A percentile compares a stretch with the other conserved stretches of the same genome.
phyloP scores from a whole-genome alignment of 2,329 filamentous ascomycete genomes.

The Fusarium torulosum region DNA sequence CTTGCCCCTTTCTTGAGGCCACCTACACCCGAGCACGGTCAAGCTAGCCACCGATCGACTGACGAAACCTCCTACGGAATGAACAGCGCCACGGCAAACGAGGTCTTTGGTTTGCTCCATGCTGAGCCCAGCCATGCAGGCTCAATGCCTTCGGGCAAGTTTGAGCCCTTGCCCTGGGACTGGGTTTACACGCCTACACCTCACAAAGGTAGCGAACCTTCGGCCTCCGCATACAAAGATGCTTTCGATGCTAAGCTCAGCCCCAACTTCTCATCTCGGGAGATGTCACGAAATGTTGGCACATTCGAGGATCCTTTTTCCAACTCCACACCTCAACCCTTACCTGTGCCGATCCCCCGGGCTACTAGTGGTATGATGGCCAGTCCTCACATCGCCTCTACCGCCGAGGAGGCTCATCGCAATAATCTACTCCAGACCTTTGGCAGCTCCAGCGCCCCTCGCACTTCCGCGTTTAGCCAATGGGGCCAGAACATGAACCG shows the following conservation, averaged over 20 bases:
- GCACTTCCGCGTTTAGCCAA: constrained; percentile 51
- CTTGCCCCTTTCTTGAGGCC: constrained; percentile 63
- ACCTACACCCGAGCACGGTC: constrained; percentile 57
- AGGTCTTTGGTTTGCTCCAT: constrained; percentile 60
- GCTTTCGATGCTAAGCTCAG: constrained; percentile 48
- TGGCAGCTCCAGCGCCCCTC: constrained; percentile 42
- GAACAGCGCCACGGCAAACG: constrained; percentile 64
- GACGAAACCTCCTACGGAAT: constrained; percentile 67
- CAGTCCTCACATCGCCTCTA: constrained; percentile 36
- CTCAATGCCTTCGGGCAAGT: constrained; percentile 50
- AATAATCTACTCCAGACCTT: constrained; percentile 55
- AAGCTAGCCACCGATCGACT: constrained; percentile 48
- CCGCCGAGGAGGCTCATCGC: constrained; percentile 51
- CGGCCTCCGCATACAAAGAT: constrained; percentile 40
- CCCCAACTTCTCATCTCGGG: constrained; percentile 42
- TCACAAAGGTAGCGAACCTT: constrained; percentile 39
- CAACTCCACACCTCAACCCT: constrained; percentile 45
- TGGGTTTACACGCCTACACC: constrained; percentile 60
- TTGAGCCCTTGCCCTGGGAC: constrained; percentile 62
- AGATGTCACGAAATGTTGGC: constrained; percentile 22
- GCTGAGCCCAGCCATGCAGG: constrained; percentile 50
- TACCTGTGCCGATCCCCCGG: constrained; percentile 18
- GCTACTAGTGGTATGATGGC: constrained; percentile 35
- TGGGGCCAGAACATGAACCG: constrained; percentile 48
- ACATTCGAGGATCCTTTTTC: constrained; percentile 51